phyloP scores from a whole-genome alignment of 2,329 filamentous ascomycete genomes.

The Fusarium sp. region DNA sequence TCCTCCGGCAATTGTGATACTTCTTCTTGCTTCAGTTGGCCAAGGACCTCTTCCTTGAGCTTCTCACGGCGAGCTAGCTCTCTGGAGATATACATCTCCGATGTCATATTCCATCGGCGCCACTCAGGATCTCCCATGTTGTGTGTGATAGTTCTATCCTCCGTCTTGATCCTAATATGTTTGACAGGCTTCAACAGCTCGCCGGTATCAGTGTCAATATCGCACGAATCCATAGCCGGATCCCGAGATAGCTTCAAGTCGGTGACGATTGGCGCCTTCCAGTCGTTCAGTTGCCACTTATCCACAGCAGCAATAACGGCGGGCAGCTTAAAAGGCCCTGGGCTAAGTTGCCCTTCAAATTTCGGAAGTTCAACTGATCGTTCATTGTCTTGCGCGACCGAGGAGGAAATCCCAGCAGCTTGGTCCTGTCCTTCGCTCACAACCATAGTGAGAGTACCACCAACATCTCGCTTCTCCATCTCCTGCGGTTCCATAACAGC shows the following conservation, averaged over 20 bases:
- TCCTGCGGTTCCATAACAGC: background rate
- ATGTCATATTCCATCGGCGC: conserved; percentile 46
- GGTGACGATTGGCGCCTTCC: background rate
- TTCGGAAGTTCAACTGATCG: background rate
- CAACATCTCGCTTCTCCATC: background rate
- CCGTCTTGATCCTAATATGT: conserved; percentile 48
- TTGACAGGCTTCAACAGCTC: conserved; percentile 48
- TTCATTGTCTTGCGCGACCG: background rate
- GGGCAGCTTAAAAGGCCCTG: background rate
- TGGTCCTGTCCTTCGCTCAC: conserved; percentile 20
- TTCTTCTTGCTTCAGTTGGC: conserved; percentile 6
- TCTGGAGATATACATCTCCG: conserved; percentile 40
- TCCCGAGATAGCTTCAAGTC: background rate
- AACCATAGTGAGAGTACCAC: conserved; percentile 18
- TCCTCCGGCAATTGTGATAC: conserved; percentile 19
- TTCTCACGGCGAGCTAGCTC: conserved; percentile 42
- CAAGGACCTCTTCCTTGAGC: background rate
- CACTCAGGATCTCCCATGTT: conserved; percentile 39
- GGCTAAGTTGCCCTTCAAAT: background rate
- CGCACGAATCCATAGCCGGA: conserved; percentile 35
- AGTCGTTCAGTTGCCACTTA: conserved; percentile 8
- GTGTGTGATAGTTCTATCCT: conserved; percentile 7
- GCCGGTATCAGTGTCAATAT: conserved; percentile 55
- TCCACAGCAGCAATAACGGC: background rate
- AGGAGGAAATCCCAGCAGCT: background rate